Percentiles rank a stretch among this genome's conserved stretches.
These are phyloP conservation scores for Apiospora hydei DNA, from an alignment of 2,329 filamentous ascomycete genomes.

Conservation along the genomic window DNA sequence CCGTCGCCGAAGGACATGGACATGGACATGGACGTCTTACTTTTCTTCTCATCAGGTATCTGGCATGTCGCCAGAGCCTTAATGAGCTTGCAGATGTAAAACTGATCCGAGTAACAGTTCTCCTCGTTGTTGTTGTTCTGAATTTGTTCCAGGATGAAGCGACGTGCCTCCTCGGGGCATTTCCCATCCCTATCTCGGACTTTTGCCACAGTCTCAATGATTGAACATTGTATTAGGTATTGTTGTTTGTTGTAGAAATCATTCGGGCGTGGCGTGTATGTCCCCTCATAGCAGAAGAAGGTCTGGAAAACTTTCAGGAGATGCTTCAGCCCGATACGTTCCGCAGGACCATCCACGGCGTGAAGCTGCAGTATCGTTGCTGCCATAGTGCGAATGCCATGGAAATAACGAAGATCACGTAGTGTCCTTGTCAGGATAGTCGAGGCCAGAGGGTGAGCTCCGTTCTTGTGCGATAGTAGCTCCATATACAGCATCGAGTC, in stretches of 20 bases:
- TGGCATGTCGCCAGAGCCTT: slow-evolving; percentile 65
- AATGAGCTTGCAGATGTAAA: slow-evolving; percentile 86
- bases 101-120: slow-evolving; percentile 87
- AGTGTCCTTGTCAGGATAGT: slow-evolving; percentile 89
- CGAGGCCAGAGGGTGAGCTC: slow-evolving; percentile 81
- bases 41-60: slow-evolving; percentile 54
- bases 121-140: slow-evolving; percentile 94
- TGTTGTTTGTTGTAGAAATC: slow-evolving; percentile 88
- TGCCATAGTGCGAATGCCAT: slow-evolving; percentile 89
- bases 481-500: slow-evolving; percentile 80
- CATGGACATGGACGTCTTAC: slow-evolving; percentile 47
- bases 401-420: slow-evolving; percentile 91
- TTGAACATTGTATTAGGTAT: slow-evolving; percentile 85
- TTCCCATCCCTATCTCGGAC: slow-evolving; percentile 78
- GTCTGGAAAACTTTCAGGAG: slow-evolving; percentile 86
- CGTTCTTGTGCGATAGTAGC: slow-evolving; percentile 51
- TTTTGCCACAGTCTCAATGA: slow-evolving; percentile 80
- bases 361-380: slow-evolving; percentile 80
- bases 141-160: slow-evolving; percentile 87
- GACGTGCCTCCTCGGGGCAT: slow-evolving; percentile 79
- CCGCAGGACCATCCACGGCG: slow-evolving; percentile 64
- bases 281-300: slow-evolving; percentile 83
- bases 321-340: slow-evolving; percentile 83
- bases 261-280: slow-evolving; percentile 83
- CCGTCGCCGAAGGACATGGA: slow-evolving; percentile 52